These are phyloP conservation scores for Zarea fungicola DNA, from an alignment of 2,329 filamentous ascomycete species.

Conservation along the genomic window DNA sequence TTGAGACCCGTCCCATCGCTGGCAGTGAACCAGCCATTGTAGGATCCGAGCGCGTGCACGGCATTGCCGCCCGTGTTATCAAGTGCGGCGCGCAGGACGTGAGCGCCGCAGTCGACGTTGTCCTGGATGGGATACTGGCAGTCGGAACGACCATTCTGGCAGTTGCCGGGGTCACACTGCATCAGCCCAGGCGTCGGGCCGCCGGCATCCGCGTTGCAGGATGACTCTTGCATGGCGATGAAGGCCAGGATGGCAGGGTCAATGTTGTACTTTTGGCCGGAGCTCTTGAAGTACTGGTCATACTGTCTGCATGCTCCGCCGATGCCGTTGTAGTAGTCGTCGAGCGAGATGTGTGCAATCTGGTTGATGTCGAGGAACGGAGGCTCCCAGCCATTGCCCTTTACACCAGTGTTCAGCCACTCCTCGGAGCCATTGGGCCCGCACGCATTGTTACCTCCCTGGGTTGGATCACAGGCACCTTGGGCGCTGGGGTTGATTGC, in stretches of 20 bases:
- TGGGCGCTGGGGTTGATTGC: conserved; percentile 13
- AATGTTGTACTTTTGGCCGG: conserved; percentile 25
- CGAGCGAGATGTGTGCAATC: conserved; percentile 21
- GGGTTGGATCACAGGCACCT: conserved; percentile 19
- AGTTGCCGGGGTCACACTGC: conserved; percentile 31
- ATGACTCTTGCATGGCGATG: conserved; percentile 32
- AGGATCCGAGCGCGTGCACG: too few species aligned
- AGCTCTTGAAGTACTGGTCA: conserved; percentile 28
- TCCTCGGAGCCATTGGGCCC: conserved; percentile 23
- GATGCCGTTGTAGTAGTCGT: conserved; percentile 21
- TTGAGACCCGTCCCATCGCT: too few species aligned
- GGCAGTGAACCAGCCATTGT: too few species aligned
- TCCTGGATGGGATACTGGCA: conserved; percentile 29
- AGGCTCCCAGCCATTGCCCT: conserved; percentile 26
- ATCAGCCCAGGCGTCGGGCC: conserved; percentile 30
- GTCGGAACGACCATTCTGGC: conserved; percentile 23
- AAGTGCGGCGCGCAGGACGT: too few species aligned
- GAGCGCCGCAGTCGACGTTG: too few species aligned
- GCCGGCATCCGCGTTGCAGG: conserved; percentile 27
- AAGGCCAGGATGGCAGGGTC: conserved; percentile 30
- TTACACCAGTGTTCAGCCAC: conserved; percentile 26
- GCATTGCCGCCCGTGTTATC: too few species aligned
- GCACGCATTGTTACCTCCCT: conserved; percentile 18
- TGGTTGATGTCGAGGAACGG: conserved; percentile 27
- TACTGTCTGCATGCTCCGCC: conserved; percentile 25